Base-by-base conservation (phyloP, 441 rosid genomes). In the Gossypium schwendimanii region DNA sequence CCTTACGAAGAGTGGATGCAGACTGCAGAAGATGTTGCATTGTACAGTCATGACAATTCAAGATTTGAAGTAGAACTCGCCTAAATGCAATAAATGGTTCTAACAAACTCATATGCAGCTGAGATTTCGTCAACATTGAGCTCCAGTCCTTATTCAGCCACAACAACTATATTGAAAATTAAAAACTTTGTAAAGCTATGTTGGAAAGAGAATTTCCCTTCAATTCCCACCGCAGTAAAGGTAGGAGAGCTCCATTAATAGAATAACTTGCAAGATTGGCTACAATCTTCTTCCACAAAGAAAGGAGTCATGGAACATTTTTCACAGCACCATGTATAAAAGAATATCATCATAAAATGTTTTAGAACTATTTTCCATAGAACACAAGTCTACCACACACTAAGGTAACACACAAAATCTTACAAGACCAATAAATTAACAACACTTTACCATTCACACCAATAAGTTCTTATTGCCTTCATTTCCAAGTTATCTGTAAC, bases 11-110 rank as follows among this genome's bases (percentile, higher is more conserved):
- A 69, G 88, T 84, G 54, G 98, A 90, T 50, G 97, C 88, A 77
- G 99, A 93, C 75, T 89, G 97, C 91, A 95, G 85, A 78, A 90
- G 97, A 84, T 95, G 92, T 69, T 87, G 88, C 79, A 81, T 81
- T 50, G 83, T 81, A 73, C 85, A 86, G 74, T 86, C 85, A 74
- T 81, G 78, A 73, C 96, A 91, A 63, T 85, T 81, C 89, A 95
- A 79, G 75, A 89, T 86, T 81, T 93, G 91, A 81, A 93, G 95
- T 67, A 95, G 86, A 59, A 90, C 91, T 63, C 94, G 82, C 81
- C 99, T 89, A 80, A 95, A 93, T 75, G 97, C 93, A 72, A 90
- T 89, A 79, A 95, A 89, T 76, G 99, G 98, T 80, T 93, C 99
- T 78, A 95, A 81, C 81, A 95, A 82, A 85, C 86, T 89, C 98